A percentile compares a stretch with the other conserved stretches of the same genome.
Evolutionary conservation across 192 early-diverging fungal genomes (phyloP).

Genomic region (Podochytrium sp.): DNA sequence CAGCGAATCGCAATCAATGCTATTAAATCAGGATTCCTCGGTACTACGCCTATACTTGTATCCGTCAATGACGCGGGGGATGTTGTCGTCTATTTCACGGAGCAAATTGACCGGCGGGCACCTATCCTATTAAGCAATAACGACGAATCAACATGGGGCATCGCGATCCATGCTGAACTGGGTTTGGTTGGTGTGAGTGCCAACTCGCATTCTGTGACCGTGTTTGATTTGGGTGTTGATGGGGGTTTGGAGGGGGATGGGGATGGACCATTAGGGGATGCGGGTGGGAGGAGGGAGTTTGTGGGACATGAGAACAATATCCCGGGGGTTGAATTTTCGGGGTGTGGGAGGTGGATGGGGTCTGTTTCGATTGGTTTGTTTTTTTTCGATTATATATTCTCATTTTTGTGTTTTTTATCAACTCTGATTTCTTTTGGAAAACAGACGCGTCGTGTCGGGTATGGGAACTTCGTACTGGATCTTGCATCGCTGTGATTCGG

Average conservation of each 20-base stretch:
- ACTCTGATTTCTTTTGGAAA: background rate
- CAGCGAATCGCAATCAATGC: slow-evolving; percentile 53
- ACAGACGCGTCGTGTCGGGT: background rate
- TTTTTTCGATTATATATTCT: background rate
- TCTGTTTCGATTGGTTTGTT: slow-evolving; percentile 55
- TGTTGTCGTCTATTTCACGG: slow-evolving; percentile 57
- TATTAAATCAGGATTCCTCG: slow-evolving; percentile 56
- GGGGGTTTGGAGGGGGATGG: background rate
- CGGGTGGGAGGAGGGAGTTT: slow-evolving; percentile 31
- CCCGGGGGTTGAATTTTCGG: slow-evolving; percentile 58
- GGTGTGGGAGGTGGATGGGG: slow-evolving; percentile 58
- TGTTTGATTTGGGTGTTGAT: slow-evolving; percentile 44
- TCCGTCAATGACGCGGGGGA: slow-evolving; percentile 57
- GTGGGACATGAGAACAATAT: slow-evolving; percentile 66
- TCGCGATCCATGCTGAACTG: slow-evolving; percentile 55
- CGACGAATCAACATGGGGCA: slow-evolving; percentile 59
- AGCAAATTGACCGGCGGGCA: slow-evolving; percentile 39
- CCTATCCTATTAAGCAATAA: background rate
- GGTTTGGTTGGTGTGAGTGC: slow-evolving; percentile 59
- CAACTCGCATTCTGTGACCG: slow-evolving; percentile 50
- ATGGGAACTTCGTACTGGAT: background rate
- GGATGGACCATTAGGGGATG: slow-evolving; percentile 29
- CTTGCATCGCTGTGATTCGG: background rate
- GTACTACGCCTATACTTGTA: slow-evolving; percentile 57
- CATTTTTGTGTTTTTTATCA: background rate